These are phyloP conservation scores for Lipomyces spencermartinsiae DNA, from an alignment of 805 yeast genomes.

Conservation along the genomic window DNA sequence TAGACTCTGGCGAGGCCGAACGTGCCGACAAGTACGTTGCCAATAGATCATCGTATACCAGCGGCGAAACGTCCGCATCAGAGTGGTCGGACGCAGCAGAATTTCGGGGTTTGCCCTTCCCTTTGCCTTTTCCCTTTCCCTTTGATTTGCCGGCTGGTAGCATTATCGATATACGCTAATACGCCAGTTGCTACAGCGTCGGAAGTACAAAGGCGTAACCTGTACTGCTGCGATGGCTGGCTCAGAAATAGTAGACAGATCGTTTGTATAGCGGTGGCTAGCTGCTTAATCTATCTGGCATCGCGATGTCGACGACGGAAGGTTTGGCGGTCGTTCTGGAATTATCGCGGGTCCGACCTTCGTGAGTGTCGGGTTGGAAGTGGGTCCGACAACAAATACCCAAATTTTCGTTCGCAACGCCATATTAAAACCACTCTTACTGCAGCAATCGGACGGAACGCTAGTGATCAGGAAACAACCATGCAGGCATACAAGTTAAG, in stretches of 20 bases:
- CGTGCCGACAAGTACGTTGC: slow-evolving; percentile 8
- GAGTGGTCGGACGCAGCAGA: slow-evolving; percentile 10
- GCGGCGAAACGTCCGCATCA: slow-evolving; percentile 18
- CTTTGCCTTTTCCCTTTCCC: slow-evolving; percentile 36
- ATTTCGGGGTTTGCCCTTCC: slow-evolving; percentile 27
- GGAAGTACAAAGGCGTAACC: background rate
- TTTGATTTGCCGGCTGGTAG: slow-evolving; percentile 23
- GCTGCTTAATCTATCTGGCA: background rate
- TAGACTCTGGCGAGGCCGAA: slow-evolving; percentile 19
- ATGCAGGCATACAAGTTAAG: background rate
- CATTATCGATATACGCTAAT: background rate
- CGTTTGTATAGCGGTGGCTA: background rate
- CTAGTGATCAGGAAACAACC: background rate
- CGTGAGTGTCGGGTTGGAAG: background rate
- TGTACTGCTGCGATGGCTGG: background rate
- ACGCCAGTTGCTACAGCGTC: background rate
- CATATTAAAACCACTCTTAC: background rate
- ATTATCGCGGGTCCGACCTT: no score
- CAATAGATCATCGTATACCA: slow-evolving; percentile 21
- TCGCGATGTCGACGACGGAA: background rate
- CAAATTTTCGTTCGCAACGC: background rate
- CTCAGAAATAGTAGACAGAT: background rate
- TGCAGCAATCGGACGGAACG: background rate
- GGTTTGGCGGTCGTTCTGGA: no score
- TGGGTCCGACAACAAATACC: background rate